Conservation (phyloP, 371 early-diverging fungal species). For the Apophysomyces sp. region DNA sequence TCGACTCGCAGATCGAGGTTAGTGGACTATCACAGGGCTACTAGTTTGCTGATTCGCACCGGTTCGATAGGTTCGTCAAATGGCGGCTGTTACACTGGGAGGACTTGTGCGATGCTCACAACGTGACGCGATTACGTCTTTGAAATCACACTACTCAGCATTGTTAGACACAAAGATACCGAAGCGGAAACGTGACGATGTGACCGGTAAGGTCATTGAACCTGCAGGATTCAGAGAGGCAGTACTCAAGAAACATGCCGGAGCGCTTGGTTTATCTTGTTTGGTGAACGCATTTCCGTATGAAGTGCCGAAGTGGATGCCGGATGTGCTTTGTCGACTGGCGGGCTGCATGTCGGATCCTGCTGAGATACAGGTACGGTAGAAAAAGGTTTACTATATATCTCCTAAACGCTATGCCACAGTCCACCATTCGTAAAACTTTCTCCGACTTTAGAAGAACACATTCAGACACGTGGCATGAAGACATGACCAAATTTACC, state of each 20-base stretch:
- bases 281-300: slow-evolving; percentile 90
- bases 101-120: slow-evolving; percentile 88
- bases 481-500: slow-evolving; percentile 76
- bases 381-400: not conserved
- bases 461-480: slow-evolving; percentile 94
- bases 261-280: slow-evolving; percentile 84
- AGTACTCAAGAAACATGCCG: slow-evolving; percentile 79
- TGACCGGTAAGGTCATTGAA: slow-evolving; percentile 43
- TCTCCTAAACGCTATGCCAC: not conserved
- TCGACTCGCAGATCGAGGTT: slow-evolving; percentile 79
- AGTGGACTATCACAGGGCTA: not conserved
- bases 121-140: slow-evolving; percentile 62
- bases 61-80: slow-evolving; percentile 76
- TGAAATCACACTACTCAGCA: slow-evolving; percentile 43
- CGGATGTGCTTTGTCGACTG: slow-evolving; percentile 71
- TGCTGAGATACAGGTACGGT: slow-evolving; percentile 75
- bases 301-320: slow-evolving; percentile 91
- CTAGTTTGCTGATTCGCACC: not conserved
- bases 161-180: slow-evolving; percentile 42
- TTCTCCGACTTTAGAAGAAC: slow-evolving; percentile 92
- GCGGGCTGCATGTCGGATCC: slow-evolving; percentile 84
- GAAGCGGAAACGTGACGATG: slow-evolving; percentile 39
- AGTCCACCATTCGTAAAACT: slow-evolving; percentile 80
- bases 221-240: slow-evolving; percentile 58
- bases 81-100: slow-evolving; percentile 80